These are phyloP conservation scores for Cytospora chrysosperma DNA, from an alignment of 2,329 filamentous ascomycete genomes.

Conservation along the genomic window DNA sequence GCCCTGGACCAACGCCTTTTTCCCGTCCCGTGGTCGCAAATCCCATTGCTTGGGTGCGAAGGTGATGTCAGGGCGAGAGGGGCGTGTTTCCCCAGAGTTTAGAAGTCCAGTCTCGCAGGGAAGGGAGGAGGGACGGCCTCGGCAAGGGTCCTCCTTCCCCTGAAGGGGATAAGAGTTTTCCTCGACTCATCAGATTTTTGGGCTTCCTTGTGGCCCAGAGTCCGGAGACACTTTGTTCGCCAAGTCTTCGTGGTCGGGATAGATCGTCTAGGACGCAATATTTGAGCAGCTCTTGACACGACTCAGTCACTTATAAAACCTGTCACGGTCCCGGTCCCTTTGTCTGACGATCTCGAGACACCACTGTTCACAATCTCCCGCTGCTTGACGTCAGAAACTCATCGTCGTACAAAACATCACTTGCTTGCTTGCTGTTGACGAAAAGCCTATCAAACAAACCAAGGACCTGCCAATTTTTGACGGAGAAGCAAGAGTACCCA, in stretches of 20 bases:
- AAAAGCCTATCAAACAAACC: neutral
- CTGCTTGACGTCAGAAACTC: slow-evolving; percentile 3
- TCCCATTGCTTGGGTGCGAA: neutral
- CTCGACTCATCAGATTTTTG: slow-evolving; percentile 13
- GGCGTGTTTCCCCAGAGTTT: slow-evolving; percentile 16
- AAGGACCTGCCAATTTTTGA: neutral
- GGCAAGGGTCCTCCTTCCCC: slow-evolving; percentile 1
- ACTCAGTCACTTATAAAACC: slow-evolving; percentile 14
- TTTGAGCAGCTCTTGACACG: slow-evolving; percentile 9
- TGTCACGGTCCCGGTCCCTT: slow-evolving; percentile 6
- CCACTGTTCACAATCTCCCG: slow-evolving; percentile 5
- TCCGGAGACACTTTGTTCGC: slow-evolving; percentile 7
- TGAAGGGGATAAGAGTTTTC: neutral
- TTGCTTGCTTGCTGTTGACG: slow-evolving; percentile 7
- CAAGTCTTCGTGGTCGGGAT: slow-evolving; percentile 13
- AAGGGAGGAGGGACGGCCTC: neutral
- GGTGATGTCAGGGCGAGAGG: neutral
- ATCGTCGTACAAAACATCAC: neutral
- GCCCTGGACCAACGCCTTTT: slow-evolving; percentile 7
- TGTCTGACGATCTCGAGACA: neutral
- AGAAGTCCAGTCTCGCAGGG: neutral
- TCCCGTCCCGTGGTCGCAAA: slow-evolving; percentile 11
- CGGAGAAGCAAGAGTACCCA: neutral
- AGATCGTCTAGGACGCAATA: slow-evolving; percentile 8
- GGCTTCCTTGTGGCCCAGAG: slow-evolving; percentile 2